Percentiles rank a stretch among this genome's conserved stretches.
Evolutionary conservation across 1,139 yeast genomes (phyloP).

Genomic region (Sugiyamaella novakii): DNA sequence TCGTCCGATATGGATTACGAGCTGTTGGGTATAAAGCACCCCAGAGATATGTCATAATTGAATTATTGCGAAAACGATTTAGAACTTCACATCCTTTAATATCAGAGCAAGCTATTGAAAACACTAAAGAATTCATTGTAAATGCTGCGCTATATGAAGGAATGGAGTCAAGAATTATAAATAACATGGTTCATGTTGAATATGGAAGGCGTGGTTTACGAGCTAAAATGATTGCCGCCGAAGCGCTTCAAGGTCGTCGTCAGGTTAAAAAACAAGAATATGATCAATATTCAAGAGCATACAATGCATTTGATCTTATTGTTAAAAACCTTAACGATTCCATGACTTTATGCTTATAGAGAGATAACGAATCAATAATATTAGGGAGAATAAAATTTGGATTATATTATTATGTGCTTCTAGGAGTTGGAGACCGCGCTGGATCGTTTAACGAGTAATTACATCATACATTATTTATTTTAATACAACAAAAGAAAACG

Average conservation of each 20-base stretch:
- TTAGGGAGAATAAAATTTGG: no score
- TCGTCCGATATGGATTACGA: constrained; percentile 26
- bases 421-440: no score
- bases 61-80: constrained; percentile 20
- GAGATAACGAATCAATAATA: no score
- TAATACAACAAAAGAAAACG: neutral
- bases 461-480: neutral
- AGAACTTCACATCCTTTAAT: constrained; percentile 10
- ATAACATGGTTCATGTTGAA: constrained; percentile 27
- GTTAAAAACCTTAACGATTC: constrained; percentile 24
- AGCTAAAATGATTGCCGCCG: constrained; percentile 15
- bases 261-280: neutral
- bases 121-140: constrained; percentile 26
- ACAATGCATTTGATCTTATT: constrained; percentile 20
- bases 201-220: constrained; percentile 17
- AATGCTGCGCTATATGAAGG: constrained; percentile 30
- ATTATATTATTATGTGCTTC: no score
- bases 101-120: constrained; percentile 19
- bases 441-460: no score
- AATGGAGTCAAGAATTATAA: constrained; percentile 26
- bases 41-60: constrained; percentile 21
- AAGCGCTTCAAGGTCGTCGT: constrained; percentile 1
- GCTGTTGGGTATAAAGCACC: constrained; percentile 24
- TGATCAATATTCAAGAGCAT: constrained; percentile 11
- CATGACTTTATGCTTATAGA: constrained; percentile 22